Conservation (phyloP, 768 basidiomycete genomes). For the Scleroderma citrinum region DNA sequence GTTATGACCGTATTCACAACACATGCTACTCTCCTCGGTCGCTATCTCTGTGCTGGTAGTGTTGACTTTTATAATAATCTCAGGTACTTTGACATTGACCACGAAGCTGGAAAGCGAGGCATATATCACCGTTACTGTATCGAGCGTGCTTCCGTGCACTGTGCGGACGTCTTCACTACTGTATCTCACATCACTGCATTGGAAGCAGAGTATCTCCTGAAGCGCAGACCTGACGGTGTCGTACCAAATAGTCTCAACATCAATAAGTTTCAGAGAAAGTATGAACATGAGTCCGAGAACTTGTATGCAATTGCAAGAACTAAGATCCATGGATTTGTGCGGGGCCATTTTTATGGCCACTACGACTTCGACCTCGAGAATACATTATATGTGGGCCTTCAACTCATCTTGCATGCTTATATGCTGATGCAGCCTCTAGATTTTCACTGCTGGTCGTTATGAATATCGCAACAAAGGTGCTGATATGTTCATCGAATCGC, state of each 20-base stretch:
- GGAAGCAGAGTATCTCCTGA: conserved; percentile 92
- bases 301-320: conserved; percentile 86
- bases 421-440: conserved; percentile 37
- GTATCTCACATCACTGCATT: conserved; percentile 98
- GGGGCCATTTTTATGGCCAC: conserved; percentile 97
- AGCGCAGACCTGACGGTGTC: conserved; percentile 96
- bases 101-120: conserved; percentile 97
- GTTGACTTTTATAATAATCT: conserved; percentile 99
- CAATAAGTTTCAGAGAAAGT: conserved; percentile 98
- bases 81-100: conserved; percentile 98
- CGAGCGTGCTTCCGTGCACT: conserved; percentile 90
- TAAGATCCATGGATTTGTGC: conserved; percentile 98
- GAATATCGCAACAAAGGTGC: conserved; percentile 99
- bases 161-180: conserved; percentile 97
- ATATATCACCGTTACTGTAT: conserved; percentile 99
- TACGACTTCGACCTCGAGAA: conserved; percentile 92
- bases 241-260: conserved; percentile 97
- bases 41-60: conserved; percentile 95
- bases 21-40: conserved; percentile 95
- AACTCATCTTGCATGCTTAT: conserved; percentile 16
- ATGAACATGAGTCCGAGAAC: conserved; percentile 99
- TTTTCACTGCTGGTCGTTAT: conserved; percentile 99
- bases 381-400: conserved; percentile 60
- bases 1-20: conserved; percentile 99
- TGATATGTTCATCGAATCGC: conserved; percentile 99